Base-by-base conservation (phyloP, 2,329 filamentous ascomycete genomes). In the Penicillium olsonii region DNA sequence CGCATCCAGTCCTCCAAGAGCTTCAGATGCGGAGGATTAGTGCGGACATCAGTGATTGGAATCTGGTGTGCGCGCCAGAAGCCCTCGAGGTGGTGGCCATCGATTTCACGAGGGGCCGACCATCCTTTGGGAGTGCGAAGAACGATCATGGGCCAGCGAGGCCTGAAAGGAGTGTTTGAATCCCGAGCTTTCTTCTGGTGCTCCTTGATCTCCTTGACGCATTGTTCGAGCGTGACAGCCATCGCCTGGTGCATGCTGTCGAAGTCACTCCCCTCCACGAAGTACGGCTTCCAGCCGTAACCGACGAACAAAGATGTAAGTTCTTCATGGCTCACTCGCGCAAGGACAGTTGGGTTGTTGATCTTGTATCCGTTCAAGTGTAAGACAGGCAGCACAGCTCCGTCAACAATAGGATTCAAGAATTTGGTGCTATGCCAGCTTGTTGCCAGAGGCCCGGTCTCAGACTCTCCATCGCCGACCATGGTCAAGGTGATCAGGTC, bases 361-460 rank as follows among this genome's bases (percentile, higher is more conserved):
- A 91, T 91, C 77, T 92, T 92, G 79, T 91, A 92, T 39, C 88
- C 88, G 61, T 92, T 92, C 27, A 92, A 77, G 68, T 92, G 87
- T 10, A 92, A 78, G 5, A 92, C 84, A 0, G 88, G 88, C 1
- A 92, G 77, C 7, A 92, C 88, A 31, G 87, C 88, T 24, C 88
- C 88, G 61, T 91, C 87, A 0, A 81, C 85, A 59, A 88, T 86
- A 4, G 88, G 88, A 65, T 91, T 90, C 56, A 92, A 78, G 71
- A 90, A 91, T 68, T 92, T 92, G 64, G 81, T 91, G 70, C 85
- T 87, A 72, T 92, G 88, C 88, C 88, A 92, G 48, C 85, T 85
- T 1, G 88, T 89, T 20, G 88, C 88, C 38, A 91, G 75, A 15
- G 88, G 88, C 0, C 88, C 88, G 1, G 88, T 91, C 74, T 92